These are phyloP conservation scores for Rhodotorula sp. DNA, from an alignment of 1,284 basidiomycete species.

Conservation along the genomic window DNA sequence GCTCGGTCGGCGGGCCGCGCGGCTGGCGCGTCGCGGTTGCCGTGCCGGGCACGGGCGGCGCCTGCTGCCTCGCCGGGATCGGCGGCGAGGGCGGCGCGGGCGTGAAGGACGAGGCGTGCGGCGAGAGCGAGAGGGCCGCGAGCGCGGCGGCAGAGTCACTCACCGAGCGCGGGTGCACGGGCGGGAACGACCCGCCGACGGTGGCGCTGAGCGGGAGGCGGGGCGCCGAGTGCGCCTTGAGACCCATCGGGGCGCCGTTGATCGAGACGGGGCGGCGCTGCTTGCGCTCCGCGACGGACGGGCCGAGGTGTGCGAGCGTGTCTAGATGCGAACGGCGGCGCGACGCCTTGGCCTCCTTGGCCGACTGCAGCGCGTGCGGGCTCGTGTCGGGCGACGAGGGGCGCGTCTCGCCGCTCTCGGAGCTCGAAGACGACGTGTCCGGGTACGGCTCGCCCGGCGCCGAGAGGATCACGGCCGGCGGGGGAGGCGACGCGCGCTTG, in stretches of 20 bases:
- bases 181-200: neutral
- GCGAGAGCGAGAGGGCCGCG: neutral
- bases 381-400: slow-evolving; percentile 17
- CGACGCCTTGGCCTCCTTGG: slow-evolving; percentile 7
- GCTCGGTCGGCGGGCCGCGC: slow-evolving; percentile 29
- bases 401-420: slow-evolving; percentile 27
- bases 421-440: slow-evolving; percentile 28
- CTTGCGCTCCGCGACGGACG: slow-evolving; percentile 4
- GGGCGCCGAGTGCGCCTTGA: neutral
- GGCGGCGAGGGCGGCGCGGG: neutral
- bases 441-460: slow-evolving; percentile 40
- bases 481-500: slow-evolving; percentile 18
- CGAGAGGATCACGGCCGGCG: slow-evolving; percentile 36
- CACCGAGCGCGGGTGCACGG: neutral
- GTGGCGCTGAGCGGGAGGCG: neutral
- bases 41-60: slow-evolving; percentile 10
- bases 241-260: neutral
- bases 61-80: neutral
- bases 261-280: slow-evolving; percentile 10
- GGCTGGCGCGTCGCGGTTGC: slow-evolving; percentile 27
- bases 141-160: neutral
- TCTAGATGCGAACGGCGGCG: slow-evolving; percentile 21
- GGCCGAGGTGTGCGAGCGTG: slow-evolving; percentile 6
- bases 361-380: neutral
- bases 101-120: neutral